Percentiles rank a stretch among this genome's conserved stretches.
Evolutionary conservation across 495 filamentous ascomycete species (phyloP).

Genomic region (Podospora bellae-mahoneyi): DNA sequence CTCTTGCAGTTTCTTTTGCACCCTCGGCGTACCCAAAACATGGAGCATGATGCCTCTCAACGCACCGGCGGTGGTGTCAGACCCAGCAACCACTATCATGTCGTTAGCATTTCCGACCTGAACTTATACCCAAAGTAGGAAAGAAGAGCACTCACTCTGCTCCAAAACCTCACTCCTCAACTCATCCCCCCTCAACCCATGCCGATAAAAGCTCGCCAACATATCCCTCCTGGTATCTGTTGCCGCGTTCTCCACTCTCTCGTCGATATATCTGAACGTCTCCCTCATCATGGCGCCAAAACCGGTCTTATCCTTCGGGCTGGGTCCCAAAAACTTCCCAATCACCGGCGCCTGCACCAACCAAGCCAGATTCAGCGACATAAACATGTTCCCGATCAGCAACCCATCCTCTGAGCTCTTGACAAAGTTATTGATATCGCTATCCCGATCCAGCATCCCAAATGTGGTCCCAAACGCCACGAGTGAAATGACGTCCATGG

Average conservation of each 20-base stretch:
- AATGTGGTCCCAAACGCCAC: constrained; percentile 38
- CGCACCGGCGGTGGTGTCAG: constrained; percentile 60
- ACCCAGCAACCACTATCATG: constrained; percentile 39
- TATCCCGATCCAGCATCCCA: constrained; percentile 34
- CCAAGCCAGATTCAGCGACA: constrained; percentile 33
- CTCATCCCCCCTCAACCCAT: constrained; percentile 42
- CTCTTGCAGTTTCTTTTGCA: constrained; percentile 52
- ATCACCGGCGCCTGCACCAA: constrained; percentile 43
- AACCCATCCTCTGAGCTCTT: constrained; percentile 28
- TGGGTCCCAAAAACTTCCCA: constrained; percentile 46
- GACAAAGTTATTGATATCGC: constrained; percentile 32
- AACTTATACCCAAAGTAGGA: too few species aligned
- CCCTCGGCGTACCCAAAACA: constrained; percentile 43
- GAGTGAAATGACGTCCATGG: constrained; percentile 42
- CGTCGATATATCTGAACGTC: constrained; percentile 24
- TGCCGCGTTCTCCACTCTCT: constrained; percentile 31
- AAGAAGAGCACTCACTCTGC: constrained; percentile 9
- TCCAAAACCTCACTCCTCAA: constrained; percentile 39
- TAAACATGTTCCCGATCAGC: constrained; percentile 25
- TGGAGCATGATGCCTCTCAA: constrained; percentile 56
- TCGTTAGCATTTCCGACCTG: too few species aligned
- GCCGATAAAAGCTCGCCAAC: constrained; percentile 42
- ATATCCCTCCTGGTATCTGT: constrained; percentile 31
- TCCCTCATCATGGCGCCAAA: constrained; percentile 33
- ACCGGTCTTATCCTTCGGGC: constrained; percentile 43